phyloP scores from a whole-genome alignment of 768 basidiomycete species.

The Russula virescens region DNA sequence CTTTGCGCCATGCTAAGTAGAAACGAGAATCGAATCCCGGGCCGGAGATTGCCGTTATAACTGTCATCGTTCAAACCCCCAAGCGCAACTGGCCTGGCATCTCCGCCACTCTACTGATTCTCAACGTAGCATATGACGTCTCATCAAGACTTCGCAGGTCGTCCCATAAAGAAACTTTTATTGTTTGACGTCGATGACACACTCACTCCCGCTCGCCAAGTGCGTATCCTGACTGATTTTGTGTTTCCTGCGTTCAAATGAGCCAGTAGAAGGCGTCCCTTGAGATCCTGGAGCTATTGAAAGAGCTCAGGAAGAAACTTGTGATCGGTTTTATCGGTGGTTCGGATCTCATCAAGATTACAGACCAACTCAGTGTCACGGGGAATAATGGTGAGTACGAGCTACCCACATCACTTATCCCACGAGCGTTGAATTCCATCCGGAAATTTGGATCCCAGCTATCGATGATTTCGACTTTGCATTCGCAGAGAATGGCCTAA shows the following conservation, averaged over 20 bases:
- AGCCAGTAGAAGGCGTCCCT: constrained; percentile 46
- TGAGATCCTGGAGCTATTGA: constrained; percentile 66
- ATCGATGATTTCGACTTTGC: constrained; percentile 81
- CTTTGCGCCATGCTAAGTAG: no score
- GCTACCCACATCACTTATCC: no score
- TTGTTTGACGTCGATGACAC: constrained; percentile 85
- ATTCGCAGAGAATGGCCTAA: constrained; percentile 94
- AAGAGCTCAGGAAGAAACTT: constrained; percentile 62
- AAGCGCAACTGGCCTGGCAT: no score
- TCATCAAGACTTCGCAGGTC: constrained; percentile 49
- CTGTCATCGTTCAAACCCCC: no score
- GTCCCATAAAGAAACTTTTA: constrained; percentile 61
- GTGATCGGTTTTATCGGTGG: constrained; percentile 91
- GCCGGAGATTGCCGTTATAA: no score
- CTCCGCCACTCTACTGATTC: neutral
- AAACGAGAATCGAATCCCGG: no score
- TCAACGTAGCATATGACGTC: constrained; percentile 42
- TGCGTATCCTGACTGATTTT: constrained; percentile 25
- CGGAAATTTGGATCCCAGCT: constrained; percentile 38
- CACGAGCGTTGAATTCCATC: neutral
- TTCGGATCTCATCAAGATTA: constrained; percentile 84
- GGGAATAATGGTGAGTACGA: constrained; percentile 48
- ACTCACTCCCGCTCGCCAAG: constrained; percentile 63
- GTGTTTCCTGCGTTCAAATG: neutral
- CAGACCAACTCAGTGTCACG: constrained; percentile 66